Percentiles rank a stretch among this genome's conserved stretches.
phyloP scores from a whole-genome alignment of 106 monocot genomes.

The Vanilla planifolia region DNA sequence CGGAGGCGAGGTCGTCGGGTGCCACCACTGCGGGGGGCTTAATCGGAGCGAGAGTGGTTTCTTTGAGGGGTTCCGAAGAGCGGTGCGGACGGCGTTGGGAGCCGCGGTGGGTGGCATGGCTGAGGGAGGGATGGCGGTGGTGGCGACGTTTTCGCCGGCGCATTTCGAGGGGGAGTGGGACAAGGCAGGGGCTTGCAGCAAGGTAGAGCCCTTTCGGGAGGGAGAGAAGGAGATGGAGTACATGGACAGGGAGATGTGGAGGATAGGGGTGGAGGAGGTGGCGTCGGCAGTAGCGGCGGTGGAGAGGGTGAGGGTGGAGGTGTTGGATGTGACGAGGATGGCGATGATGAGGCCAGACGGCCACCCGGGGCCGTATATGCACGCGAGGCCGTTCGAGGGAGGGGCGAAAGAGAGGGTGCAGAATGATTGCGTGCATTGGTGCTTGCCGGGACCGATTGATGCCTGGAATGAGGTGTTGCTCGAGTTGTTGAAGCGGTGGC shows the following conservation, averaged over 20 bases:
- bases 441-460: conserved; percentile 78
- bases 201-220: conserved; percentile 56
- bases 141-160: conserved; percentile 87
- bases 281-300: conserved; percentile 3
- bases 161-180: conserved; percentile 98
- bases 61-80: conserved; percentile 60
- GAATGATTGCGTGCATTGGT: conserved; percentile 92
- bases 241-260: conserved; percentile 60
- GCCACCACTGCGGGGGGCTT: conserved; percentile 62
- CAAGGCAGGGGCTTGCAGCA: conserved; percentile 58
- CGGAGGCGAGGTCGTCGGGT: conserved; percentile 42
- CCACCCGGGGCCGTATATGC: conserved; percentile 86
- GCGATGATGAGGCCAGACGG: conserved; percentile 71
- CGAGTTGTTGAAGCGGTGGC: conserved; percentile 46
- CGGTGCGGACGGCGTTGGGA: conserved; percentile 32
- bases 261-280: conserved; percentile 47
- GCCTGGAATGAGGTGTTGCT: conserved; percentile 63
- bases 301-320: conserved; percentile 26
- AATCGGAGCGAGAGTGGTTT: conserved; percentile 76
- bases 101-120: background rate
- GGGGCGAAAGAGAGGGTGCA: conserved; percentile 42
- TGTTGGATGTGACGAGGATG: conserved; percentile 76
- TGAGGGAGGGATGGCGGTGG: conserved; percentile 31
- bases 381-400: conserved; percentile 44
- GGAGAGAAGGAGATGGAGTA: conserved; percentile 66